Evolutionary conservation across 306 rosid species (phyloP), one percentile per base, ranked within the genome.

Genomic region (Amphicarpaea edgeworthii): DNA sequence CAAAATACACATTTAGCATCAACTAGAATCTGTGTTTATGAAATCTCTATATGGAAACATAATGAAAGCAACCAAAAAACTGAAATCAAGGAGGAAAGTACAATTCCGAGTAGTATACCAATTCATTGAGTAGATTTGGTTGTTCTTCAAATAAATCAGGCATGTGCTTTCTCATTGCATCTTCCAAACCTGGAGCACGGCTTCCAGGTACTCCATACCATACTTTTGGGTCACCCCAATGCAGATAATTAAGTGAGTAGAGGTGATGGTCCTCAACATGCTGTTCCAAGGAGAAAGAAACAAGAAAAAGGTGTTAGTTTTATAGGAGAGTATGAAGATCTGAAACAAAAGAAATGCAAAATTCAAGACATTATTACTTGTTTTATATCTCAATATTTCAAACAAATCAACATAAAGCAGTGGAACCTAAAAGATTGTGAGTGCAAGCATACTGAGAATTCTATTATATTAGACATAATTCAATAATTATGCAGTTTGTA

Each of bases 181-280:
- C 84, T 88, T 95, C 99, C 82, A 95, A 77, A 78, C 82, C 82
- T 24, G 83, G 54, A 38, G 97, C 97, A 69, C 82, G 88, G 72
- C 74, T 85, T 59, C 96, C 97, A 30, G 99, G 89, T 74, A 92
- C 93, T 32, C 99, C 99, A 81, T 95, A 95, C 99, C 99, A 95
- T 42, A 95, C 87, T 84, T 90, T 95, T n/a, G 97, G 97, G 65
- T 87, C 97, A 47, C 99, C 99, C 89, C 87, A 90, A 68, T 95
- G 99, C 67, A 92, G 79, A 87, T 89, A 95, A 85, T 95, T 92
- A 43, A 95, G 83, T 30, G 99, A 95, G 83, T 95, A 92, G 14
- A 95, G 97, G 79, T 92, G 97, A 83, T 95, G 99, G 62, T 95
- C 99, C 77, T 95, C 99, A 53, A 95, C 99, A 86, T 95, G 99